Percentiles rank a stretch among this genome's conserved stretches.
phyloP scores from a whole-genome alignment of 306 rosid genomes.

The Erythrophleum fordii region DNA sequence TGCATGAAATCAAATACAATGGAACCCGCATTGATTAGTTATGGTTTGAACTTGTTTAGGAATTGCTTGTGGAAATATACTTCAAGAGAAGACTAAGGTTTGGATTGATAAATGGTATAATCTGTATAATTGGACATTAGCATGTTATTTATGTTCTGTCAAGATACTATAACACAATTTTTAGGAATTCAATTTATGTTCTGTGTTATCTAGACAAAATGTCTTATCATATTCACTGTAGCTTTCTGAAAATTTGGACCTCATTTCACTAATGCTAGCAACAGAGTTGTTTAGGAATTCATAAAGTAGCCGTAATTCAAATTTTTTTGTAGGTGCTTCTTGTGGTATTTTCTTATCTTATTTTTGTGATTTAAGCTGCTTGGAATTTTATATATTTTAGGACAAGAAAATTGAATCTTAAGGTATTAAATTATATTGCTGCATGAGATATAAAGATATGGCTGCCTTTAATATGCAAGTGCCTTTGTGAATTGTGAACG shows the following conservation, averaged over 20 bases:
- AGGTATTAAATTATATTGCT: neutral
- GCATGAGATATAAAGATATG: constrained; percentile 8
- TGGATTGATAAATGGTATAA: constrained; percentile 10
- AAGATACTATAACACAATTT: neutral
- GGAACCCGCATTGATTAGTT: neutral
- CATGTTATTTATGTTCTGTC: neutral
- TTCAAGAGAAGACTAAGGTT: constrained; percentile 11
- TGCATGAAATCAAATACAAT: constrained; percentile 20
- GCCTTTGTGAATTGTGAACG: neutral
- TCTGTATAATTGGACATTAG: constrained; percentile 1
- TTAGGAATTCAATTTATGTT: neutral
- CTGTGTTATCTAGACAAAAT: neutral
- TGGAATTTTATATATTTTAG: constrained; percentile 17
- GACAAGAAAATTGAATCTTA: constrained; percentile 19
- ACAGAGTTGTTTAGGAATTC: neutral
- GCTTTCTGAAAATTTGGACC: neutral
- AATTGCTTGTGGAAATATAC: neutral
- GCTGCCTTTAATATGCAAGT: constrained; percentile 9
- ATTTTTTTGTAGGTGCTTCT: neutral
- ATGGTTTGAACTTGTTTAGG: neutral
- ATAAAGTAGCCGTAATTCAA: neutral
- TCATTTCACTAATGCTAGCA: neutral
- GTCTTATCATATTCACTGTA: neutral
- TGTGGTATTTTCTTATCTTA: neutral
- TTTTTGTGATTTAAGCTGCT: constrained; percentile 22